Percentiles rank a stretch among this genome's conserved stretches.
These are phyloP conservation scores for Leccinum longicurvipes DNA, from an alignment of 768 basidiomycete genomes.

Conservation along the genomic window DNA sequence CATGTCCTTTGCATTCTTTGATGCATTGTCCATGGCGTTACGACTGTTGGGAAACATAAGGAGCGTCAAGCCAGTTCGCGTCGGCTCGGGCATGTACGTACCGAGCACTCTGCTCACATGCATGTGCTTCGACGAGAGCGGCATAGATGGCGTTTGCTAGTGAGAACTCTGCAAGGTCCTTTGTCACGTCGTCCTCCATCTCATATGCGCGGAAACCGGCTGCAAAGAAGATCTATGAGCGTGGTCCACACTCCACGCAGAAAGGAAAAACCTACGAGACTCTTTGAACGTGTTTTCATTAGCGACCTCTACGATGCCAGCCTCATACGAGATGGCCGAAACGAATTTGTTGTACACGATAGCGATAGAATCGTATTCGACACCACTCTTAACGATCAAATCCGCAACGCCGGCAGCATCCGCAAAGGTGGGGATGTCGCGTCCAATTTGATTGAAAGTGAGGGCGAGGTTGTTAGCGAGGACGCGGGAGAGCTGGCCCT, in stretches of 20 bases:
- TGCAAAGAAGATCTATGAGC: constrained; percentile 23
- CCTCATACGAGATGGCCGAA: constrained; percentile 88
- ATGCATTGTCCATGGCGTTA: constrained; percentile 99
- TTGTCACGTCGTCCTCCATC: constrained; percentile 94
- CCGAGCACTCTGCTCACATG: constrained; percentile 92
- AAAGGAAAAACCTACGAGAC: constrained; percentile 54
- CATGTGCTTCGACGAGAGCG: constrained; percentile 91
- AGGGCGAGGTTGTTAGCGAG: constrained; percentile 65
- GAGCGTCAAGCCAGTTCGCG: background rate
- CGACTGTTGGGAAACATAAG: constrained; percentile 43
- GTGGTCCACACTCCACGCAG: background rate
- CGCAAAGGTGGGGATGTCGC: constrained; percentile 95
- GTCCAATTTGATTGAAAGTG: constrained; percentile 97
- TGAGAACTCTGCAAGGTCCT: constrained; percentile 92
- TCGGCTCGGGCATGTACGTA: constrained; percentile 30
- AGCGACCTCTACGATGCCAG: constrained; percentile 70
- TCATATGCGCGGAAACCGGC: constrained; percentile 95
- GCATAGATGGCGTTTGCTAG: constrained; percentile 96
- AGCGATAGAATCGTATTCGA: constrained; percentile 82
- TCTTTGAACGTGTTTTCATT: constrained; percentile 79
- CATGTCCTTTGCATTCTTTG: constrained; percentile 98
- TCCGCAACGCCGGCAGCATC: constrained; percentile 95
- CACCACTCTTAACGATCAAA: constrained; percentile 79
- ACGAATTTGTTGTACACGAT: constrained; percentile 84
- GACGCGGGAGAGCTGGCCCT: constrained; percentile 78